Percentiles rank a stretch among this genome's conserved stretches.
Evolutionary conservation across 148 eudicot species (phyloP).

Genomic region (Limonium bicolor): DNA sequence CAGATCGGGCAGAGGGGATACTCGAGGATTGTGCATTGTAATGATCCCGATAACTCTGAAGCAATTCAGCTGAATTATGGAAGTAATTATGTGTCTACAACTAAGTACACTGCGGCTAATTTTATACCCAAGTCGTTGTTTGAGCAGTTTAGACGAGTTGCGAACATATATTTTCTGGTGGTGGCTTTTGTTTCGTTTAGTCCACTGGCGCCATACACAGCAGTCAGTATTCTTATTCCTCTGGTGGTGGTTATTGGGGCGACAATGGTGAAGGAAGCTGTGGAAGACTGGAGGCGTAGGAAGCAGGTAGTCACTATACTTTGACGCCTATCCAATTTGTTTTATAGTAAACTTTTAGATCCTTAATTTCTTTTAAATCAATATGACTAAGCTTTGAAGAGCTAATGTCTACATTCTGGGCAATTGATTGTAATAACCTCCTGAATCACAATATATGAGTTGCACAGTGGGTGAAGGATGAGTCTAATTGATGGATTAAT

Average conservation of each 20-base stretch:
- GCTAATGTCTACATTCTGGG: no score
- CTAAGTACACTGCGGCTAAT: constrained; percentile 1
- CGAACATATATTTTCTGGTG: constrained; percentile 5
- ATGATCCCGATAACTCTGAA: constrained; percentile 4
- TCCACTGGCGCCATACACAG: constrained; percentile 4
- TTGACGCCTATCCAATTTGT: not conserved
- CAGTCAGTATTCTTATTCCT: constrained; percentile 5
- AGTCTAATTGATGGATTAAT: no score
- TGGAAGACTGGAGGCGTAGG: constrained; percentile 5
- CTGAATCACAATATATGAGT: no score
- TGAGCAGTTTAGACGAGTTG: constrained; percentile 7
- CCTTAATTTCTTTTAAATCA: not conserved
- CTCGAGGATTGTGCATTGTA: constrained; percentile 5
- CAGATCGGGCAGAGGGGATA: constrained; percentile 3
- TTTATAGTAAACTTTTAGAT: not conserved
- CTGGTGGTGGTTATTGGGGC: constrained; percentile 1
- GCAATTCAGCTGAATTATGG: not conserved
- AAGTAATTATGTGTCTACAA: constrained; percentile 2
- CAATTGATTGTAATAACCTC: no score
- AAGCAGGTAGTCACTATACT: not conserved
- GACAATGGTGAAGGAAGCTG: constrained; percentile 4
- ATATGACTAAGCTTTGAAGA: no score
- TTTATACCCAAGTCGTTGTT: constrained; percentile 5
- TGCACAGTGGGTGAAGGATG: no score
- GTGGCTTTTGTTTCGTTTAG: constrained; percentile 6